Percentiles rank a stretch among this genome's conserved stretches.
Conservation (phyloP, 2,329 filamentous ascomycete species). For the Fusarium virguliforme region DNA sequence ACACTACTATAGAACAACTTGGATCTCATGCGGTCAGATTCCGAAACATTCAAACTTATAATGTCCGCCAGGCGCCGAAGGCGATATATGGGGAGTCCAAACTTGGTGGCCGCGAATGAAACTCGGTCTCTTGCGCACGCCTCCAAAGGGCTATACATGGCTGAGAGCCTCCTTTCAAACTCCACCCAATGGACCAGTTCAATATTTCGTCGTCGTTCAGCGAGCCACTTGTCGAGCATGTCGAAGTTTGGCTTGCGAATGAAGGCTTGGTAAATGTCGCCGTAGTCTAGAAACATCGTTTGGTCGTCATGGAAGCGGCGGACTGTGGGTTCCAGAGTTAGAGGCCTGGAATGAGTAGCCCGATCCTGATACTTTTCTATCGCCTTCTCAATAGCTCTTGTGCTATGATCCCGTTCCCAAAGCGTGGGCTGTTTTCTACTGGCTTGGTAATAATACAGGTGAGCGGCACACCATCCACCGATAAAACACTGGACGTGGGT, state of each 20-base stretch:
- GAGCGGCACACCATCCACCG: conserved; percentile 22
- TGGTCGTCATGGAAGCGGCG: conserved; percentile 15
- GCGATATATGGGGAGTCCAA: conserved; percentile 3
- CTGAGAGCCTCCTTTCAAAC: conserved; percentile 15
- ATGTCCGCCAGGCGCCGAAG: conserved; percentile 18
- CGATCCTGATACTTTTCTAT: conserved; percentile 21
- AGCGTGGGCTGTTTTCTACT: conserved; percentile 8
- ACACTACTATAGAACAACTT: conserved; percentile 16
- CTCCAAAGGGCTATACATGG: conserved; percentile 19
- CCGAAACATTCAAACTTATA: conserved; percentile 10
- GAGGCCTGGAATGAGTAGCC: conserved; percentile 13
- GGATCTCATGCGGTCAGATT: conserved; percentile 1
- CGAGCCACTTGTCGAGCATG: conserved; percentile 22
- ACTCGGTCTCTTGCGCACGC: conserved; percentile 13
- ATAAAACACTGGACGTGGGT: conserved; percentile 35
- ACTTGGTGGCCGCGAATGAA: conserved; percentile 11
- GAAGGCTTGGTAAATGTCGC: conserved; percentile 24
- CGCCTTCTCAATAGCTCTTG: conserved; percentile 18
- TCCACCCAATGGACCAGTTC: conserved; percentile 24
- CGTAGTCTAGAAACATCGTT: conserved; percentile 25
- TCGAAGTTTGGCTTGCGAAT: conserved; percentile 1
- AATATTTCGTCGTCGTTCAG: conserved; percentile 20
- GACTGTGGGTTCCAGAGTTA: conserved; percentile 14
- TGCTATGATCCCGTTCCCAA: conserved; percentile 14
- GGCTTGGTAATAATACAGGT: conserved; percentile 30